Evolutionary conservation across 2,329 filamentous ascomycete species (phyloP).

Genomic region (Ceratocystis cubensis): DNA sequence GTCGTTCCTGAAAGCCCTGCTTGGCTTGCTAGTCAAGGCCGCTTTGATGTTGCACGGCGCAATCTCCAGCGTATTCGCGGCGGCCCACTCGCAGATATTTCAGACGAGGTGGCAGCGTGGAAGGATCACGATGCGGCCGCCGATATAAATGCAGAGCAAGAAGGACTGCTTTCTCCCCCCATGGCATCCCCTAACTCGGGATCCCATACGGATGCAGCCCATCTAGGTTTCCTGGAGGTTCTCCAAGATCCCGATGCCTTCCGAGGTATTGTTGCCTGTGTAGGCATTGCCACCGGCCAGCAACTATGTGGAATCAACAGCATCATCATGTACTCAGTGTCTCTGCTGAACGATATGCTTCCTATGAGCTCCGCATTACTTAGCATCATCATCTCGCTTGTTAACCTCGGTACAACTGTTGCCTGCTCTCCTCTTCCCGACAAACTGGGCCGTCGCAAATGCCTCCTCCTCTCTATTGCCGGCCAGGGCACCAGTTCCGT

Average conservation of each 20-base stretch:
- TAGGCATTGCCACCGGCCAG: conserved; percentile 85
- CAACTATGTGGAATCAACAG: conserved; percentile 92
- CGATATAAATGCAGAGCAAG: conserved; percentile 47
- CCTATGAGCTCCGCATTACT: conserved; percentile 70
- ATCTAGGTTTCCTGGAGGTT: conserved; percentile 53
- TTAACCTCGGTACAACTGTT: conserved; percentile 76
- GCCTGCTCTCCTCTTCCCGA: conserved; percentile 76
- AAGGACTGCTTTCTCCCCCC: conserved; percentile 47
- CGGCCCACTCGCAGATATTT: conserved; percentile 54
- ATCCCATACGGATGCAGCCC: conserved; percentile 24
- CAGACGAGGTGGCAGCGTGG: conserved; percentile 58
- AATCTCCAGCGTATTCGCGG: conserved; percentile 68
- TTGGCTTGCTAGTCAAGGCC: conserved; percentile 65
- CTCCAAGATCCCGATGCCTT: conserved; percentile 54
- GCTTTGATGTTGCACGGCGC: conserved; percentile 46
- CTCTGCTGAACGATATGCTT: conserved; percentile 67
- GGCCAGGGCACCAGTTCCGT: conserved; percentile 75
- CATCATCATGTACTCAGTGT: conserved; percentile 97
- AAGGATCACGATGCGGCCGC: conserved; percentile 26
- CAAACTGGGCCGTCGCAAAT: conserved; percentile 73
- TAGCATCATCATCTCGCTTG: conserved; percentile 72
- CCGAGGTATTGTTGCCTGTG: conserved; percentile 65
- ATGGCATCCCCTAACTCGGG: not conserved
- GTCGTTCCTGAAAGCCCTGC: conserved; percentile 77
- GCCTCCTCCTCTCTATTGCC: conserved; percentile 66